Percentiles rank a stretch among this genome's conserved stretches.
Evolutionary conservation across 2,329 filamentous ascomycete species (phyloP).

Genomic region (Ceratocystis diversiconidia): DNA sequence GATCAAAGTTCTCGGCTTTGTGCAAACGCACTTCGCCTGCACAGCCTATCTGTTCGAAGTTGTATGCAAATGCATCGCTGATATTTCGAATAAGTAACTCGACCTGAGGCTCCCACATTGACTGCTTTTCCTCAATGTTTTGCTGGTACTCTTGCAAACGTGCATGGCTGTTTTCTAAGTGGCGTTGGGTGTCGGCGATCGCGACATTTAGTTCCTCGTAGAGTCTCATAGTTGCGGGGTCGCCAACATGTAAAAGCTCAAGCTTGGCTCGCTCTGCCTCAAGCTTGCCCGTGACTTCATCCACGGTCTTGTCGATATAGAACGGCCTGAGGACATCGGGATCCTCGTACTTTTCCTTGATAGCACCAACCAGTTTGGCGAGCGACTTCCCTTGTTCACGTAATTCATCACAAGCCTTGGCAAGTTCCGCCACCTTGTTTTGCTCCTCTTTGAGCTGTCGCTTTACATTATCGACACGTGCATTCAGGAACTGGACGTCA

Average conservation of each 20-base stretch:
- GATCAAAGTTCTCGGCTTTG: conserved; percentile 86
- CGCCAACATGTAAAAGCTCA: conserved; percentile 65
- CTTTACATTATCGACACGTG: conserved; percentile 47
- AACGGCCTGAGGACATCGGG: conserved; percentile 32
- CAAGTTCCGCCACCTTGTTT: conserved; percentile 27
- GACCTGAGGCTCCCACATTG: conserved; percentile 69
- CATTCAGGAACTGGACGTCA: conserved; percentile 55
- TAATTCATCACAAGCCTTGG: conserved; percentile 28
- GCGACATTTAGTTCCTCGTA: conserved; percentile 66
- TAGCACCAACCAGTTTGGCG: conserved; percentile 13
- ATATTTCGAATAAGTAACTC: conserved; percentile 67
- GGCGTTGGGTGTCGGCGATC: conserved; percentile 35
- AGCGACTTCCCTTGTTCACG: conserved; percentile 26
- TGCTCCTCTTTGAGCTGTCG: conserved; percentile 35
- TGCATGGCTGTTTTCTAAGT: conserved; percentile 38
- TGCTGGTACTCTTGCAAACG: conserved; percentile 41
- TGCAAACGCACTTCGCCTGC: conserved; percentile 78
- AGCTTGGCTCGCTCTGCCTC: conserved; percentile 59
- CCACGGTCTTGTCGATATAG: conserved; percentile 37
- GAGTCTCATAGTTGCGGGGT: conserved; percentile 59
- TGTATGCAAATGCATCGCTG: conserved; percentile 80
- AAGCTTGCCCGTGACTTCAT: conserved; percentile 59
- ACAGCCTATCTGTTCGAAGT: conserved; percentile 87
- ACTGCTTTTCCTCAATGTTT: conserved; percentile 51
- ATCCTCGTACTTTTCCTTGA: conserved; percentile 27